Evolutionary conservation across 306 rosid species (phyloP).

Genomic region (Comarum palustre): DNA sequence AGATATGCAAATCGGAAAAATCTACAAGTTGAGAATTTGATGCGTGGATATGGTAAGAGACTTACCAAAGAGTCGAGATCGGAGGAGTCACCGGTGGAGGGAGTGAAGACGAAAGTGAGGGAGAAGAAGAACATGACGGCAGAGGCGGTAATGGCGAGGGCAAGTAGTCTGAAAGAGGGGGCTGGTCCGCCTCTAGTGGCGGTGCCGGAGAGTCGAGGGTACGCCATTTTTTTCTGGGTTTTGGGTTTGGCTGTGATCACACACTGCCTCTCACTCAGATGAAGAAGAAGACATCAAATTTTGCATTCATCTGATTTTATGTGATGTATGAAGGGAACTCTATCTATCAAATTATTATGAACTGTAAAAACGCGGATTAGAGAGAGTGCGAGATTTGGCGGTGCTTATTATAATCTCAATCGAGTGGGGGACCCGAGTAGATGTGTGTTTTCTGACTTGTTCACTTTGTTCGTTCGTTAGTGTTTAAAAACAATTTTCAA

Average conservation of each 20-base stretch:
- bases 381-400: background rate
- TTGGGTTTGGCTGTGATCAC: background rate
- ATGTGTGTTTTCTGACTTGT: background rate
- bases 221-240: conserved; percentile 20
- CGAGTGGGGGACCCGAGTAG: background rate
- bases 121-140: conserved; percentile 42
- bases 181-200: conserved; percentile 7
- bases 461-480: background rate
- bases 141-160: conserved; percentile 32
- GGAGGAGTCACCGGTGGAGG: conserved; percentile 36
- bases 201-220: conserved; percentile 20
- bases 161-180: conserved; percentile 41
- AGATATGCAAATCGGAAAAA: too few relatives aligned
- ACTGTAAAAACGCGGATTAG: conserved; percentile 18
- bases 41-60: conserved; percentile 6
- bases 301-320: background rate
- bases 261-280: background rate
- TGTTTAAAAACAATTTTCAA: too few relatives aligned
- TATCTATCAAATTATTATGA: background rate
- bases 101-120: conserved; percentile 51
- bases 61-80: conserved; percentile 43
- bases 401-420: conserved; percentile 3
- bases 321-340: background rate
- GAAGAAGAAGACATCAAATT: background rate
- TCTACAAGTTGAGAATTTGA: background rate